Percentiles rank a stretch among this genome's conserved stretches.
These are phyloP conservation scores for Pichia sp. DNA, from an alignment of 1,139 yeast species.

Conservation along the genomic window DNA sequence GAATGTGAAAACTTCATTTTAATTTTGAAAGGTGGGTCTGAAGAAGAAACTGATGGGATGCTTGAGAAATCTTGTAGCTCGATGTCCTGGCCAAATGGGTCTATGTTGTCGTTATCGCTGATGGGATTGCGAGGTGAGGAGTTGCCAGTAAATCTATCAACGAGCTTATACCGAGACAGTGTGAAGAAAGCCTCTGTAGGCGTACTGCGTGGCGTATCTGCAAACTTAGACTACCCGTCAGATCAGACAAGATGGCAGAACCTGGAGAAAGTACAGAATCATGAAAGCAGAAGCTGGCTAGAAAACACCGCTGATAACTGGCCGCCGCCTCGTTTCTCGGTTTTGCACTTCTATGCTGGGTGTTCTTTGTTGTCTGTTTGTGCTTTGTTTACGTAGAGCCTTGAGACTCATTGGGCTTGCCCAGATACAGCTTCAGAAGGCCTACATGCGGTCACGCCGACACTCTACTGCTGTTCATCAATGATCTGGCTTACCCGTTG, in stretches of 20 bases:
- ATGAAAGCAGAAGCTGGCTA: not conserved
- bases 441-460: no score
- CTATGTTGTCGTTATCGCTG: not conserved
- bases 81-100: constrained; percentile 2
- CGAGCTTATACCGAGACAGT: not conserved
- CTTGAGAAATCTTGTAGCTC: constrained; percentile 4
- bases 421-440: no score
- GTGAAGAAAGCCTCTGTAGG: not conserved
- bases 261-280: not conserved
- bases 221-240: not conserved
- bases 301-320: not conserved
- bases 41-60: not conserved
- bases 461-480: no score
- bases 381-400: not conserved
- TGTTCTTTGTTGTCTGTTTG: not conserved
- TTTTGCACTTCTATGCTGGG: not conserved
- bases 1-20: constrained; percentile 71
- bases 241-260: not conserved
- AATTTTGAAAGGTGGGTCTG: not conserved
- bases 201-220: not conserved
- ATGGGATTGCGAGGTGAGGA: not conserved
- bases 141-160: not conserved
- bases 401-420: not conserved
- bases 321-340: not conserved
- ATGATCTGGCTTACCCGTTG: no score